Conservation (phyloP, 345 rosid genomes). For the Physaria fendleri region DNA sequence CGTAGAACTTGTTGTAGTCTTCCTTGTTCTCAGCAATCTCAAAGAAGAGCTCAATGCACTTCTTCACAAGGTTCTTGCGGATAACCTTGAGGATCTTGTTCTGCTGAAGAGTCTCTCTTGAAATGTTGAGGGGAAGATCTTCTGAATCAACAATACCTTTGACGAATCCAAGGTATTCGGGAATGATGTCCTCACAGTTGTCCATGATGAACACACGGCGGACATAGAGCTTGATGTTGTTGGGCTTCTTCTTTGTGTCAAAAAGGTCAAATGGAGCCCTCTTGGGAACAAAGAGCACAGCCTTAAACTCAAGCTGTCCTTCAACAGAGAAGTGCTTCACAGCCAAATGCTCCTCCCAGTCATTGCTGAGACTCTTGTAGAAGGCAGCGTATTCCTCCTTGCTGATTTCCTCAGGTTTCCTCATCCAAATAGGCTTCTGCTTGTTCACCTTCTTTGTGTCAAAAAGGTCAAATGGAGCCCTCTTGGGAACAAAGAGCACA, state of each 20-base stretch:
- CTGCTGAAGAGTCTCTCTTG: constrained; percentile 77
- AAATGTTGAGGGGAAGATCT: constrained; percentile 85
- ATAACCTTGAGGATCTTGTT: constrained; percentile 86
- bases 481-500: constrained; percentile 68
- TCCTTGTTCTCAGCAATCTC: constrained; percentile 94
- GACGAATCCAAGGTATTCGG: constrained; percentile 75
- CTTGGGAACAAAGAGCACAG: constrained; percentile 73
- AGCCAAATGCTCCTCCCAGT: constrained; percentile 88
- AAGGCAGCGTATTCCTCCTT: constrained; percentile 86
- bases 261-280: constrained; percentile 85
- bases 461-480: constrained; percentile 83
- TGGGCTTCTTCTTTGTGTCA: constrained; percentile 79
- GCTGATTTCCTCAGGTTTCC: constrained; percentile 77
- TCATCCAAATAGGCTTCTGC: constrained; percentile 93
- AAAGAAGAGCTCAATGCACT: constrained; percentile 73
- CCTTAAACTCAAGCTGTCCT: constrained; percentile 89
- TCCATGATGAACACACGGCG: constrained; percentile 89
- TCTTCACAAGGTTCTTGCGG: constrained; percentile 82
- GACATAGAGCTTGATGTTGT: constrained; percentile 86
- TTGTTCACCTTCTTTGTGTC: constrained; percentile 80
- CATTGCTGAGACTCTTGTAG: constrained; percentile 86
- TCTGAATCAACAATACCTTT: constrained; percentile 93
- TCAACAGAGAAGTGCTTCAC: constrained; percentile 91
- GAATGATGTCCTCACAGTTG: constrained; percentile 84
- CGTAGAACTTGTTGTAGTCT: constrained; percentile 82